A percentile compares a stretch with the other conserved stretches of the same genome.
Evolutionary conservation across 2,329 filamentous ascomycete species (phyloP).

Genomic region (Fonsecaea erecta): DNA sequence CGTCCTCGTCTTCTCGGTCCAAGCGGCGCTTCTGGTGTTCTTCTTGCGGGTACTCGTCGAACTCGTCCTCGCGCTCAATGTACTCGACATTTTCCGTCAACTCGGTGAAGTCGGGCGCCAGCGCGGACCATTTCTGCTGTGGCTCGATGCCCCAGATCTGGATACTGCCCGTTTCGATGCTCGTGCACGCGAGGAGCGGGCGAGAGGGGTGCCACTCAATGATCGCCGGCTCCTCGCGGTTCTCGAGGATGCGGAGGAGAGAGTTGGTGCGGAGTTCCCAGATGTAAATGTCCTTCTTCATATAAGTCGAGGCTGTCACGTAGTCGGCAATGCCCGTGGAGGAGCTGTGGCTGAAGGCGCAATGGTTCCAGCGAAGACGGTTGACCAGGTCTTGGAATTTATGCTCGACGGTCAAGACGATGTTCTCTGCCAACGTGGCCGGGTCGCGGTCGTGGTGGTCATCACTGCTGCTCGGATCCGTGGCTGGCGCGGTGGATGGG

Average conservation of each 20-base stretch:
- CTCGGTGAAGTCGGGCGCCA: constrained; percentile 95
- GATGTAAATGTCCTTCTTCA: constrained; percentile 83
- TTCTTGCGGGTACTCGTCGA: constrained; percentile 86
- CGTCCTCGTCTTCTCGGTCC: constrained; percentile 89
- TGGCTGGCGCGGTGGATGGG: constrained; percentile 21
- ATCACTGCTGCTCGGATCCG: constrained; percentile 23
- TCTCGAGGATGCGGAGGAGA: constrained; percentile 94
- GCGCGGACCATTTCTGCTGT: constrained; percentile 94
- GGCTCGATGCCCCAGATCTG: constrained; percentile 96
- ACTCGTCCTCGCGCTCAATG: constrained; percentile 92
- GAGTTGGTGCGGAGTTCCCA: constrained; percentile 85
- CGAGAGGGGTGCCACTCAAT: constrained; percentile 94
- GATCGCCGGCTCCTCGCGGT: constrained; percentile 92
- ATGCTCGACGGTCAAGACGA: constrained; percentile 90
- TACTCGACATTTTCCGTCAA: constrained; percentile 99
- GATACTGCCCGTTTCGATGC: constrained; percentile 88
- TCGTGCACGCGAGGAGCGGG: constrained; percentile 86
- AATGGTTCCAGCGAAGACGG: constrained; percentile 92
- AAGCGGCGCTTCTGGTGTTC: constrained; percentile 90
- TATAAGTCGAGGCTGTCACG: constrained; percentile 93
- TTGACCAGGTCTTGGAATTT: constrained; percentile 99
- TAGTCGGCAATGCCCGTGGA: constrained; percentile 64
- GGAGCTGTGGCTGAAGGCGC: constrained; percentile 72
- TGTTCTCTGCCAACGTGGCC: constrained; percentile 62
- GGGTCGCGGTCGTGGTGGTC: constrained; percentile 70